A percentile compares a stretch with the other conserved stretches of the same genome.
Conservation (phyloP, 139 green algal species). For the Eudorina sp. region DNA sequence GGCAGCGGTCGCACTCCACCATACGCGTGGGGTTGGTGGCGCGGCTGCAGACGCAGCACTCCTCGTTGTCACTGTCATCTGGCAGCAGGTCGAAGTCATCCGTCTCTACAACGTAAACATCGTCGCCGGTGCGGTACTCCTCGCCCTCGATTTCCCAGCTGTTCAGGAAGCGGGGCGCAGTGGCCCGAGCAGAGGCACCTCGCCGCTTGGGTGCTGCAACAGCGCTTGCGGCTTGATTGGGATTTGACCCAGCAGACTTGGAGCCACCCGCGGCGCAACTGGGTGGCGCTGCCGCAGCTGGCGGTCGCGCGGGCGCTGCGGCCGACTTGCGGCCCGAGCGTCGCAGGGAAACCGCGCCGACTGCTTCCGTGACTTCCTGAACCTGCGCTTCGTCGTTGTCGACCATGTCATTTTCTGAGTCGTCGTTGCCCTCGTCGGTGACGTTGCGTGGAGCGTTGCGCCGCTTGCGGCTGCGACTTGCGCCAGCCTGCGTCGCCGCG, state of each 20-base stretch:
- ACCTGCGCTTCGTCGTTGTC: background rate
- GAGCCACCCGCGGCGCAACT: background rate
- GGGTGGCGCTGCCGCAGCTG: background rate
- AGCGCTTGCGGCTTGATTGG: too few relatives aligned
- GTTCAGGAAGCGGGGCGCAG: background rate
- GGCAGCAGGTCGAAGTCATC: conserved; percentile 21
- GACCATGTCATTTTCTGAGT: background rate
- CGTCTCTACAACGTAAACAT: conserved; percentile 45
- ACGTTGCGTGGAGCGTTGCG: background rate
- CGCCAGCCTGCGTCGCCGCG: background rate
- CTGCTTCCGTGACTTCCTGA: background rate
- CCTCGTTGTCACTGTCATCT: conserved; percentile 17
- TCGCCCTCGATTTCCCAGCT: conserved; percentile 8
- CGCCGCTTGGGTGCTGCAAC: background rate
- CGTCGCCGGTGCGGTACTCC: background rate
- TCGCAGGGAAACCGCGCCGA: background rate
- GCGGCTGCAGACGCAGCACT: conserved; percentile 32
- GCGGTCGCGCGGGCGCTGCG: background rate
- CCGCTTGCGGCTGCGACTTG: conserved; percentile 12
- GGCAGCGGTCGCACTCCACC: conserved; percentile 92
- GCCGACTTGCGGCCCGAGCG: background rate
- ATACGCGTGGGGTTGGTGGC: conserved; percentile 55
- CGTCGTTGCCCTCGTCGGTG: conserved; percentile 8
- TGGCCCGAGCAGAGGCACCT: background rate
- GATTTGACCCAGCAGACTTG: background rate